Evolutionary conservation across 169 alveolate species (phyloP).

Genomic region (Babesia microti): DNA sequence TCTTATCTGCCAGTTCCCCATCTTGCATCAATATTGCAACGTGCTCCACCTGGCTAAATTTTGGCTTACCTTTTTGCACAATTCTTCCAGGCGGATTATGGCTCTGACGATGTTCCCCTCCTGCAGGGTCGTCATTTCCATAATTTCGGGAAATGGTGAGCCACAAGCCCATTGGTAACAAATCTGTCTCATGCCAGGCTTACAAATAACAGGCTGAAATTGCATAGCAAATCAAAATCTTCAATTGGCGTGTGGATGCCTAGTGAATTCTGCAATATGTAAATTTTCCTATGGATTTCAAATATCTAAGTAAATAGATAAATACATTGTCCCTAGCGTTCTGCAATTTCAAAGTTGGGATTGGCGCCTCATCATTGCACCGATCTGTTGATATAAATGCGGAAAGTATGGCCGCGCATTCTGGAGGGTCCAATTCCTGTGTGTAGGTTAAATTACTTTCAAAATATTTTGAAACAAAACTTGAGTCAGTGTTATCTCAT

Average conservation of each 20-base stretch:
- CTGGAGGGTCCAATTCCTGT: constrained; percentile 54
- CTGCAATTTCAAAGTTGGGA: constrained; percentile 59
- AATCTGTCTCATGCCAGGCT: constrained; percentile 24
- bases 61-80: constrained; percentile 66
- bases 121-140: constrained; percentile 56
- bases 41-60: constrained; percentile 55
- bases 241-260: constrained; percentile 21
- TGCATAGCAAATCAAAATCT: constrained; percentile 31
- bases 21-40: constrained; percentile 82
- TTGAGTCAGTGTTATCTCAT: constrained; percentile 72
- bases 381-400: constrained; percentile 60
- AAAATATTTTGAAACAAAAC: constrained; percentile 53
- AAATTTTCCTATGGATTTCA: constrained; percentile 30
- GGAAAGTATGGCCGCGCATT: constrained; percentile 64
- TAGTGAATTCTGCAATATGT: constrained; percentile 38
- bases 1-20: constrained; percentile 56
- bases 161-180: constrained; percentile 65
- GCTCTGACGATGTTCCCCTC: constrained; percentile 89
- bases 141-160: constrained; percentile 53
- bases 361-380: constrained; percentile 61
- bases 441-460: too few relatives aligned
- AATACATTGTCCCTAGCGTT: constrained; percentile 51
- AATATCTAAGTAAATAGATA: constrained; percentile 7
- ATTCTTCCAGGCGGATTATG: constrained; percentile 77
- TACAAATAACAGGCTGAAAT: constrained; percentile 38